Evolutionary conservation across 495 filamentous ascomycete genomes (phyloP).

Genomic region (Tuber brumale): DNA sequence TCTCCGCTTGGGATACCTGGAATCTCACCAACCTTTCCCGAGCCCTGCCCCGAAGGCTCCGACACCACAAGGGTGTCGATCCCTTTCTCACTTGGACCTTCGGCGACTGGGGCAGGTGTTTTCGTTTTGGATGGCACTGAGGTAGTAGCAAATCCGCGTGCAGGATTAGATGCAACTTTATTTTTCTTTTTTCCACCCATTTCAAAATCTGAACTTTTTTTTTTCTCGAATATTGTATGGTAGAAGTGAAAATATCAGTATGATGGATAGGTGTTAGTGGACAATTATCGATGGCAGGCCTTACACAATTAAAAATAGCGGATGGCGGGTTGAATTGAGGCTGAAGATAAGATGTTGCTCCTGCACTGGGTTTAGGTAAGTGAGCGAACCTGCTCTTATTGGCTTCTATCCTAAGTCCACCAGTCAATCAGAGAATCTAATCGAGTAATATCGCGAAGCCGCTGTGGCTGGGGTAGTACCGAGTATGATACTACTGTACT

Average conservation of each 20-base stretch:
- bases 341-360: constrained; percentile 19
- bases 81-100: constrained; percentile 22
- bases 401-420: background rate
- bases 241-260: constrained; percentile 4
- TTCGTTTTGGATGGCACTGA: constrained; percentile 73
- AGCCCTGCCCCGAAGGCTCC: background rate
- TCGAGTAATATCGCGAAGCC: background rate
- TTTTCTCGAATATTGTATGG: background rate
- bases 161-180: constrained; percentile 74
- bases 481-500: too few relatives aligned
- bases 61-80: constrained; percentile 1
- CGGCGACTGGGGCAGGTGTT: constrained; percentile 21
- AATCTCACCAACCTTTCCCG: constrained; percentile 6
- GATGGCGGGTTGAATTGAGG: constrained; percentile 20
- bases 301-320: background rate
- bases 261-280: constrained; percentile 5
- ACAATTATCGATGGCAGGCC: constrained; percentile 11
- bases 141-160: constrained; percentile 85
- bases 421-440: background rate
- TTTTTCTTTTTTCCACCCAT: constrained; percentile 60
- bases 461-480: background rate
- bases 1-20: constrained; percentile 44
- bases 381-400: background rate
- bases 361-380: background rate
- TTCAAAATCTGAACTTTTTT: constrained; percentile 10